Conservation (phyloP, 441 rosid species). For the Mallotus japonicus region DNA sequence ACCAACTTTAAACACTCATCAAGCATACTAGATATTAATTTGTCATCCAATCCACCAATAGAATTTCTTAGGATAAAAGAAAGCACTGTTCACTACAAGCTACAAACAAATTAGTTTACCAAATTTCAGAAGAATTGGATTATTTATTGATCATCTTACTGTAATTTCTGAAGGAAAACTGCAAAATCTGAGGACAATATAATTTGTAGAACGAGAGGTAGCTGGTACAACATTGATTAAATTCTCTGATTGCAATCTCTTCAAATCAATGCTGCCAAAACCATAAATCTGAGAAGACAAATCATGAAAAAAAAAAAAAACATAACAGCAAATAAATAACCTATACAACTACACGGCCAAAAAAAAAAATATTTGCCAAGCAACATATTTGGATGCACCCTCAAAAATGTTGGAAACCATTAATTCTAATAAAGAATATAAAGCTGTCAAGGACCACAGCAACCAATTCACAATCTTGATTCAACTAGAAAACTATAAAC, state of each 20-base stretch:
- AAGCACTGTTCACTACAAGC: too few species aligned
- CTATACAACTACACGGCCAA: background rate
- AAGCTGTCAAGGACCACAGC: too few species aligned
- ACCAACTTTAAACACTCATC: background rate
- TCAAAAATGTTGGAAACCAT: too few species aligned
- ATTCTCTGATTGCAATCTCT: slow-evolving; percentile 90
- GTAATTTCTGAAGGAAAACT: slow-evolving; percentile 56
- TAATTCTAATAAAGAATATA: too few species aligned
- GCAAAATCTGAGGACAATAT: slow-evolving; percentile 70
- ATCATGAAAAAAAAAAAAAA: slow-evolving; percentile 26
- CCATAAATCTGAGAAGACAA: slow-evolving; percentile 71
- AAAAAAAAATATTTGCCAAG: background rate
- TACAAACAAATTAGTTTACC: background rate
- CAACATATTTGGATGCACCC: background rate
- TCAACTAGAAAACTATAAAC: background rate
- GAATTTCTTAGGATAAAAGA: too few species aligned
- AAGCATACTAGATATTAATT: background rate
- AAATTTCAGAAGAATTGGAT: slow-evolving; percentile 7
- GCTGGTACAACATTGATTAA: slow-evolving; percentile 76
- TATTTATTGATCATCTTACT: slow-evolving; percentile 50
- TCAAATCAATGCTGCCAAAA: slow-evolving; percentile 97
- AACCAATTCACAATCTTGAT: background rate
- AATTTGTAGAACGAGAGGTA: slow-evolving; percentile 84
- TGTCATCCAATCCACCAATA: too few species aligned
- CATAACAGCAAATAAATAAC: slow-evolving; percentile 6